phyloP scores from a whole-genome alignment of 306 rosid species.

The Herpetospermum pedunculosum region DNA sequence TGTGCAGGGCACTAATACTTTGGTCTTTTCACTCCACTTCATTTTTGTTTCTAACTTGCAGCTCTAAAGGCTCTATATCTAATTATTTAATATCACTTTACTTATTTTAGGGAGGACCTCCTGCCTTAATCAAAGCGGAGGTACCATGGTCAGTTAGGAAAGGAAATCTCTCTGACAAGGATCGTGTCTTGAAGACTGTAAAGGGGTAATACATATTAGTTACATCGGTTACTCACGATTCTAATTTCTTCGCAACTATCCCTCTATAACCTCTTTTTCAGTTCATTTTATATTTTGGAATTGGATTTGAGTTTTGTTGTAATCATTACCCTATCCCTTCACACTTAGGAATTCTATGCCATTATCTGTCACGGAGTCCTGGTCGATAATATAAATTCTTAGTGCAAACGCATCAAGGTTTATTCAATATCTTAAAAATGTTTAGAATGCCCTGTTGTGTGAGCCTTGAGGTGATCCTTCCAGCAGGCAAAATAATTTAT shows the following conservation, averaged over 20 bases:
- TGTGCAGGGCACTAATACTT: not conserved
- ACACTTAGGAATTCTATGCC: not conserved
- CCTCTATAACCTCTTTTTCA: not conserved
- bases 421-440: not conserved
- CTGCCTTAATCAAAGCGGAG: constrained; percentile 74
- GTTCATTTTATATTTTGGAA: not conserved
- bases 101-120: constrained; percentile 55
- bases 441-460: not conserved
- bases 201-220: constrained; percentile 55
- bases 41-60: not conserved
- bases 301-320: not conserved
- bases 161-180: constrained; percentile 75
- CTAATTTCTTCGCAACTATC: not conserved
- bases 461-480: not conserved
- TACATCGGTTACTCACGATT: not conserved
- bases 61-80: constrained; percentile 4
- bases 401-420: not conserved
- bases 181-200: constrained; percentile 83
- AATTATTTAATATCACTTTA: not conserved
- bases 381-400: not conserved
- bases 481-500: not conserved
- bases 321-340: not conserved
- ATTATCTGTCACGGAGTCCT: not conserved
- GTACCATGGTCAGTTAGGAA: constrained; percentile 94
- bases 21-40: not conserved